phyloP scores from a whole-genome alignment of 108 stramenopile genomes.

The Fragilariopsis cylindrus region DNA sequence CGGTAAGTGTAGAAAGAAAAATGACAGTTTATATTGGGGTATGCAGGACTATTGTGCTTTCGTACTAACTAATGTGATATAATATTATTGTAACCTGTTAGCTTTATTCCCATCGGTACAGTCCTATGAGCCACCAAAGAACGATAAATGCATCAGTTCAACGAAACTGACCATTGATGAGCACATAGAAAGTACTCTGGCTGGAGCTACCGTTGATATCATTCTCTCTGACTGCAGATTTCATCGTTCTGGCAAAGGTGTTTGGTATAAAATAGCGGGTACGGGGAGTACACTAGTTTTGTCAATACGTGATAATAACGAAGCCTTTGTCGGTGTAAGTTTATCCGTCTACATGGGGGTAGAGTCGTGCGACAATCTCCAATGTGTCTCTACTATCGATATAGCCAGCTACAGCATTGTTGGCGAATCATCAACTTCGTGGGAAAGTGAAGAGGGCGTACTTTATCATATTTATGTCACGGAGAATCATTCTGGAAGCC shows the following conservation, averaged over 20 bases:
- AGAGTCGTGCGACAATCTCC: not conserved
- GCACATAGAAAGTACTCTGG: not conserved
- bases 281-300: not conserved
- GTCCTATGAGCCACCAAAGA: conserved; percentile 1
- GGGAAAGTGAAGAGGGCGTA: not conserved
- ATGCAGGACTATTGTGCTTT: no score
- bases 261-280: not conserved
- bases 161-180: not conserved
- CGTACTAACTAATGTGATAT: no score
- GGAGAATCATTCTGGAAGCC: not conserved
- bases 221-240: conserved; percentile 6
- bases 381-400: not conserved
- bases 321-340: not conserved
- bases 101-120: not conserved
- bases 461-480: not conserved
- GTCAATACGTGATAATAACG: not conserved
- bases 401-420: not conserved
- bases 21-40: no score
- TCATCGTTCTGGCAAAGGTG: not conserved
- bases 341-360: not conserved
- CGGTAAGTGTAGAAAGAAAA: no score
- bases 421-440: not conserved
- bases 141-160: conserved; percentile 6
- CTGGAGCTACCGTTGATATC: not conserved
- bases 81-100: not conserved